A percentile compares a stretch with the other conserved stretches of the same genome.
Evolutionary conservation across 176 grass and related monocot genomes (phyloP).

Genomic region (Cenchrus americanus): DNA sequence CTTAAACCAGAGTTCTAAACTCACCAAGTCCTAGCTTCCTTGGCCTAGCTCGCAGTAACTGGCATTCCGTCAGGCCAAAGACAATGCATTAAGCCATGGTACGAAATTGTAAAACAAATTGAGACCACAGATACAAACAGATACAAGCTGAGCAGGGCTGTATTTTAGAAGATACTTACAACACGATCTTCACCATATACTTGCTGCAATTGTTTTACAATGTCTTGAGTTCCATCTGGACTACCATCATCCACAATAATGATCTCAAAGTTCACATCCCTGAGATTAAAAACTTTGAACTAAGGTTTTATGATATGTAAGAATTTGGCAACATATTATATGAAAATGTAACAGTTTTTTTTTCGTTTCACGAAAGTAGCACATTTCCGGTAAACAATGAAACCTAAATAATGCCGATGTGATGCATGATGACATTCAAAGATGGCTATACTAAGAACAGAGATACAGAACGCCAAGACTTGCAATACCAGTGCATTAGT

Average conservation of each 20-base stretch:
- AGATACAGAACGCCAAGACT: background rate
- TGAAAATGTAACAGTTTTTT: background rate
- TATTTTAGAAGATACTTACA: slow-evolving; percentile 55
- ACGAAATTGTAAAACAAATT: slow-evolving; percentile 11
- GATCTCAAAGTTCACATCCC: slow-evolving; percentile 87
- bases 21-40: slow-evolving; percentile 95
- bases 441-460: background rate
- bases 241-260: slow-evolving; percentile 98
- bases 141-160: background rate
- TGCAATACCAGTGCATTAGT: slow-evolving; percentile 8
- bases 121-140: background rate
- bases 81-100: slow-evolving; percentile 32
- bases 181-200: slow-evolving; percentile 91
- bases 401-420: background rate
- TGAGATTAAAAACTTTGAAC: background rate
- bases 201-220: slow-evolving; percentile 90
- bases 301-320: slow-evolving; percentile 3
- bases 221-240: slow-evolving; percentile 96
- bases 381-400: background rate
- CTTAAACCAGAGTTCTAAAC: slow-evolving; percentile 12
- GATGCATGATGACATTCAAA: slow-evolving; percentile 2
- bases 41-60: slow-evolving; percentile 86
- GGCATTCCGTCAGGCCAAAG: slow-evolving; percentile 35
- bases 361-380: background rate
- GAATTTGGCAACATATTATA: background rate